Percentiles rank a stretch among this genome's conserved stretches.
Conservation (phyloP, 108 stramenopile genomes). For the Skeletonema costatum region DNA sequence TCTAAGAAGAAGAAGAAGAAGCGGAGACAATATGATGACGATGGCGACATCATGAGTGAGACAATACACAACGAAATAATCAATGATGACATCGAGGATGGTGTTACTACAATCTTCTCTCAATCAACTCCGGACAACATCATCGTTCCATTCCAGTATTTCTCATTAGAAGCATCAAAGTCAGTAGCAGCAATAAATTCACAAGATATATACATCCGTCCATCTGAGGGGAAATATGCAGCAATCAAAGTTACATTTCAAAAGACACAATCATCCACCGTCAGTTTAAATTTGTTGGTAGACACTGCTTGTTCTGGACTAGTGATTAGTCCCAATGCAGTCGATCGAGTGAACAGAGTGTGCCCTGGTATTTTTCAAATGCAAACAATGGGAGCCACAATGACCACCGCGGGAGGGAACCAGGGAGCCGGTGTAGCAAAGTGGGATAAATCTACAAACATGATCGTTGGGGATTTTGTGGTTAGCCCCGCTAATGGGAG, state of each 20-base stretch:
- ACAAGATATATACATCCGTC: conserved; percentile 43
- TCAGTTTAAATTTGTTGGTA: conserved; percentile 54
- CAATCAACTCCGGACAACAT: conserved; percentile 12
- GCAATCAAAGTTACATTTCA: conserved; percentile 51
- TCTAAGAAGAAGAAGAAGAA: conserved; percentile 24
- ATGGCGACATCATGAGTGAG: neutral
- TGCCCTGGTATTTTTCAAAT: conserved; percentile 28
- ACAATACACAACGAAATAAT: neutral
- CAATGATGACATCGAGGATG: neutral
- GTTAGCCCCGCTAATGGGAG: conserved; percentile 1
- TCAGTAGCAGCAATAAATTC: conserved; percentile 49
- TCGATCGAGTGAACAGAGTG: conserved; percentile 39
- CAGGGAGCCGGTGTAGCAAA: conserved; percentile 53
- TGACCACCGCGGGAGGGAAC: conserved; percentile 68
- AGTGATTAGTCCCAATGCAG: conserved; percentile 61
- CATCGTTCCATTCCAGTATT: conserved; percentile 30
- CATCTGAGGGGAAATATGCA: conserved; percentile 55
- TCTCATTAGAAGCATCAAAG: conserved; percentile 41
- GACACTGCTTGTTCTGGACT: conserved; percentile 86
- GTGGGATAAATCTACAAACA: conserved; percentile 38
- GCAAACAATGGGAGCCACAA: conserved; percentile 50
- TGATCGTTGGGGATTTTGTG: conserved; percentile 42
- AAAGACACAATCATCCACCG: conserved; percentile 3
- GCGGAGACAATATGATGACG: conserved; percentile 9
- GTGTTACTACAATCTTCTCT: neutral